phyloP scores from a whole-genome alignment of 192 early-diverging fungal genomes.

The Gryganskiella cystojenkinii region DNA sequence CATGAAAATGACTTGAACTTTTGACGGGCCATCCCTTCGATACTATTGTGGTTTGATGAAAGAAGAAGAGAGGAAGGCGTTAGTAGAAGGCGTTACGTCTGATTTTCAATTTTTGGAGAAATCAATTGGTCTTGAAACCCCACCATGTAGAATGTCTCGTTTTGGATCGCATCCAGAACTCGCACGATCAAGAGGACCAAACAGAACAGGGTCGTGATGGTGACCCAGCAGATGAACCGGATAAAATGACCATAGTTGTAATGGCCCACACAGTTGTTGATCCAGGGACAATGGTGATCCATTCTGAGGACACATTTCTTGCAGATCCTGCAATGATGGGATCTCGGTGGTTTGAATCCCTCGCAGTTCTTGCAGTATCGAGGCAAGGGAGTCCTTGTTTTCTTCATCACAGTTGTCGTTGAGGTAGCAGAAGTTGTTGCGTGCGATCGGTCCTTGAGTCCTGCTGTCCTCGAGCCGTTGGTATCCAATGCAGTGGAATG shows the following conservation, averaged over 20 bases:
- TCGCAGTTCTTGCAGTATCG: conserved; percentile 75
- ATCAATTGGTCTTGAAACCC: not conserved
- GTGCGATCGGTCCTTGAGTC: not conserved
- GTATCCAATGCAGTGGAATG: no score
- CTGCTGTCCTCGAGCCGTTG: not conserved
- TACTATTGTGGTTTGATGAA: no score
- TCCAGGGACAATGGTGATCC: conserved; percentile 95
- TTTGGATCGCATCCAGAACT: conserved; percentile 57
- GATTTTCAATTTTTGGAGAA: not conserved
- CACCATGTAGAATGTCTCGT: conserved; percentile 36
- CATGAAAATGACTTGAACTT: conserved; percentile 75
- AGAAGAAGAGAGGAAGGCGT: not conserved
- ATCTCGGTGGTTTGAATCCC: conserved; percentile 76
- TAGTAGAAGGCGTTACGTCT: not conserved
- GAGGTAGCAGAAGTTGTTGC: not conserved
- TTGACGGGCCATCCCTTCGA: conserved; percentile 57
- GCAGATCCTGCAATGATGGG: conserved; percentile 84
- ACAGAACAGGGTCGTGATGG: conserved; percentile 65
- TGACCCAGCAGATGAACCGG: conserved; percentile 82
- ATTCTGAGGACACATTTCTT: conserved; percentile 84
- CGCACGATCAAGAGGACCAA: conserved; percentile 64
- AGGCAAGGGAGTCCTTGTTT: conserved; percentile 71
- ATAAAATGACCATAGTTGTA: conserved; percentile 79
- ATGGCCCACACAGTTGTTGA: conserved; percentile 88
- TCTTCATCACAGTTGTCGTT: conserved; percentile 66